These are phyloP conservation scores for Phytophthora pistaciae DNA, from an alignment of 352 stramenopile genomes.

Conservation along the genomic window DNA sequence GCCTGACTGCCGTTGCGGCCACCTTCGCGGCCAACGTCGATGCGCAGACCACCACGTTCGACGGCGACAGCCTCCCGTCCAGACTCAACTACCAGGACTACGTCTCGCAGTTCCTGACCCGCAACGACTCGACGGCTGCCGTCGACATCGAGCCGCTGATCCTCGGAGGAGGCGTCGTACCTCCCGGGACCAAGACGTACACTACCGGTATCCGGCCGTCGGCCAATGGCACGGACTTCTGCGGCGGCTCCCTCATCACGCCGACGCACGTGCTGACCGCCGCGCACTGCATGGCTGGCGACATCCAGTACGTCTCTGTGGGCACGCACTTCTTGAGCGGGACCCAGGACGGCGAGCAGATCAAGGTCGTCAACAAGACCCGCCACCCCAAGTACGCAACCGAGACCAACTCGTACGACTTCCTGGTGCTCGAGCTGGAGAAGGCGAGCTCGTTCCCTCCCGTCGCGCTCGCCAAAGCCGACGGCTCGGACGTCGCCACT, in stretches of 20 bases:
- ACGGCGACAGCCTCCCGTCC: slow-evolving; percentile 18
- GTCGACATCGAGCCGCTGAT: slow-evolving; percentile 49
- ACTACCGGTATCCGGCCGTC: slow-evolving; percentile 50
- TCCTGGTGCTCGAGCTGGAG: slow-evolving; percentile 64
- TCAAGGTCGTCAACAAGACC: slow-evolving; percentile 57
- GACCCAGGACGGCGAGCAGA: slow-evolving; percentile 49
- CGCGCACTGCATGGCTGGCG: slow-evolving; percentile 58
- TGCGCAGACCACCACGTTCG: slow-evolving; percentile 12
- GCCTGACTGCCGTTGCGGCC: slow-evolving; percentile 28
- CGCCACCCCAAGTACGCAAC: slow-evolving; percentile 57
- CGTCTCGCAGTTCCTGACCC: slow-evolving; percentile 25
- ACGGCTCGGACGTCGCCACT: slow-evolving; percentile 32
- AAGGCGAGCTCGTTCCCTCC: slow-evolving; percentile 44
- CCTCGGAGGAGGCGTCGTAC: slow-evolving; percentile 48
- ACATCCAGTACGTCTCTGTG: slow-evolving; percentile 60
- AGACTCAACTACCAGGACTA: slow-evolving; percentile 46
- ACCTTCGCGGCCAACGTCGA: slow-evolving; percentile 27
- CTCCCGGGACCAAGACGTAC: slow-evolving; percentile 59
- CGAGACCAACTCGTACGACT: slow-evolving; percentile 59
- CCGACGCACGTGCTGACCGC: slow-evolving; percentile 70
- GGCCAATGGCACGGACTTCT: slow-evolving; percentile 48
- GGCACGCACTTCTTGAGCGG: slow-evolving; percentile 63
- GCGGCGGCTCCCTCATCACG: slow-evolving; percentile 72
- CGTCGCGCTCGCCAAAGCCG: slow-evolving; percentile 38
- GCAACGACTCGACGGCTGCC: slow-evolving; percentile 15